phyloP scores from a whole-genome alignment of 345 rosid genomes.

The Eucalyptus cloeziana region DNA sequence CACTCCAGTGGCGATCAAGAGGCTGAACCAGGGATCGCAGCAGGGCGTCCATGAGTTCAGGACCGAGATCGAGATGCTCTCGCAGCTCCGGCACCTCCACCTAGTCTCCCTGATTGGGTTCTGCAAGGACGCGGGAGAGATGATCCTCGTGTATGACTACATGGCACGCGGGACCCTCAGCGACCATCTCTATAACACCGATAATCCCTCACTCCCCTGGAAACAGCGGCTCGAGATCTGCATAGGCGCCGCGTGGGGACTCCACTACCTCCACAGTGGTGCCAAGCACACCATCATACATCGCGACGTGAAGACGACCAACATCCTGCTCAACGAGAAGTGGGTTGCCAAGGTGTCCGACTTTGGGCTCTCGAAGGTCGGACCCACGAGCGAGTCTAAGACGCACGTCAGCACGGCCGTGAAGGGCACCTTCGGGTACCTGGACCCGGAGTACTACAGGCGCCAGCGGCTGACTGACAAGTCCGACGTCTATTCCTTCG shows the following conservation, averaged over 20 bases:
- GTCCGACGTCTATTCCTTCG: not conserved
- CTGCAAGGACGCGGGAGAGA: constrained; percentile 24
- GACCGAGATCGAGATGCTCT: constrained; percentile 27
- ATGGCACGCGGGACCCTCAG: constrained; percentile 12
- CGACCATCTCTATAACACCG: constrained; percentile 8
- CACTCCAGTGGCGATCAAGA: constrained; percentile 21
- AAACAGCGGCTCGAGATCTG: constrained; percentile 27
- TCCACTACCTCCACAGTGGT: constrained; percentile 18
- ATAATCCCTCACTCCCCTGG: constrained; percentile 14
- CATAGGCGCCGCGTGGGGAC: constrained; percentile 22
- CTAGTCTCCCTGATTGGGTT: constrained; percentile 27
- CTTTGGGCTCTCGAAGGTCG: constrained; percentile 17
- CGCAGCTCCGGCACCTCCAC: constrained; percentile 15
- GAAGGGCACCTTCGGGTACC: constrained; percentile 22
- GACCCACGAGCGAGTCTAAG: not conserved
- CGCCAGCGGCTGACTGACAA: constrained; percentile 12
- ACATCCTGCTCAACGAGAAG: not conserved
- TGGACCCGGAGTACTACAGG: constrained; percentile 24
- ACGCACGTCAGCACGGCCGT: constrained; percentile 19
- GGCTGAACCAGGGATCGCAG: constrained; percentile 9
- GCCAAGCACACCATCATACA: constrained; percentile 8
- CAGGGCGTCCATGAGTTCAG: constrained; percentile 27
- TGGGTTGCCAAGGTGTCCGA: constrained; percentile 28
- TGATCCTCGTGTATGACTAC: constrained; percentile 32
- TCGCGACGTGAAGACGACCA: constrained; percentile 5